Evolutionary conservation across 1,139 yeast species (phyloP).

Genomic region (Blastobotrys aristatus): DNA sequence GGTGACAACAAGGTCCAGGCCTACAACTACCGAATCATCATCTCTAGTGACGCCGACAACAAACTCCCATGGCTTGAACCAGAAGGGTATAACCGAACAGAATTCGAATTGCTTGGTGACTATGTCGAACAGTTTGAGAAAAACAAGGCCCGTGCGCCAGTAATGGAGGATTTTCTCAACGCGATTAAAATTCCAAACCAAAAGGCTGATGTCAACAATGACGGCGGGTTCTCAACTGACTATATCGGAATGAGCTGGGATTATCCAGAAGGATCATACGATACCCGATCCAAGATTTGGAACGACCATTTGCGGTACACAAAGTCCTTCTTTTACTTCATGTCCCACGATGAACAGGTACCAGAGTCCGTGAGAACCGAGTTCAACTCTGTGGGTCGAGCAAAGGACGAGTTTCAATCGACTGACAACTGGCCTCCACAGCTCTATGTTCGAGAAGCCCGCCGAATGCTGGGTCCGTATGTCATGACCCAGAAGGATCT

Average conservation of each 20-base stretch:
- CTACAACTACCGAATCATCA: not conserved
- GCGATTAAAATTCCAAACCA: not conserved
- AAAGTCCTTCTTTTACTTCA: not conserved
- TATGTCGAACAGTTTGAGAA: not conserved
- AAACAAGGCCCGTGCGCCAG: not conserved
- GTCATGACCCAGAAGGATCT: conserved; percentile 2
- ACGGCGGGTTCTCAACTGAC: conserved; percentile 1
- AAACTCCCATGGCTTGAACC: not conserved
- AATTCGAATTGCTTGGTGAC: not conserved
- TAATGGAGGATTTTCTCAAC: not conserved
- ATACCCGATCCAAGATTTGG: not conserved
- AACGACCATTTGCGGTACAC: conserved; percentile 1
- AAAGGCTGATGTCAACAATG: conserved; percentile 1
- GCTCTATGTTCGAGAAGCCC: not conserved
- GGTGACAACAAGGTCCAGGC: conserved; percentile 1
- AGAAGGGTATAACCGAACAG: not conserved
- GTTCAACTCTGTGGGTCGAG: not conserved
- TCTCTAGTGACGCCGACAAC: not conserved
- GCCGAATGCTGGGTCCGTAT: not conserved
- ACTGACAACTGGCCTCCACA: conserved; percentile 1
- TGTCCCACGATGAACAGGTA: conserved; percentile 1
- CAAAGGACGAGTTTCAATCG: not conserved
- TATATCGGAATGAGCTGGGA: conserved; percentile 3
- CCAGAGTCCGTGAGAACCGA: not conserved
- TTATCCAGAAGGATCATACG: not conserved